Evolutionary conservation across 768 basidiomycete species (phyloP).

Genomic region (Xerocomellus chrysenteron): DNA sequence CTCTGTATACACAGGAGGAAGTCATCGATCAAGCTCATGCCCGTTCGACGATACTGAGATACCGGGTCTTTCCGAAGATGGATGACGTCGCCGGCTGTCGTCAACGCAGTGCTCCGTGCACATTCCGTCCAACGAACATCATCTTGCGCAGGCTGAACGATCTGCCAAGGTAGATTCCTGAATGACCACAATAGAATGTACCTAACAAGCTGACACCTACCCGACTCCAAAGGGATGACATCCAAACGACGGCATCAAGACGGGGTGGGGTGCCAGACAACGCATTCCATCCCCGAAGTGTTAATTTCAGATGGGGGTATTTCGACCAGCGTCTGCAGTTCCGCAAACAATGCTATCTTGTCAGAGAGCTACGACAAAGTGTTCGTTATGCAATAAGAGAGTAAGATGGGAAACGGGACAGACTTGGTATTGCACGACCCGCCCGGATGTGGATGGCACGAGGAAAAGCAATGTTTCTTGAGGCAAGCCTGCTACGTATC

Average conservation of each 20-base stretch:
- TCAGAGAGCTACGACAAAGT: slow-evolving; percentile 37
- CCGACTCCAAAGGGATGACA: not conserved
- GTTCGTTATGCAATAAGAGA: not conserved
- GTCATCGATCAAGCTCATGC: too few species aligned
- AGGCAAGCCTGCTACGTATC: not conserved
- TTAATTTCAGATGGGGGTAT: slow-evolving; percentile 14
- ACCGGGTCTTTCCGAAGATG: too few species aligned
- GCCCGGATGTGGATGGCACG: slow-evolving; percentile 73
- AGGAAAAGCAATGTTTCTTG: slow-evolving; percentile 72
- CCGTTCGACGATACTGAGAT: too few species aligned
- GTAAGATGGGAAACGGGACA: slow-evolving; percentile 12
- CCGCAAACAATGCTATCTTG: slow-evolving; percentile 43
- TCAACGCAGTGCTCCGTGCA: not conserved
- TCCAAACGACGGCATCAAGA: not conserved
- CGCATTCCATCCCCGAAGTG: slow-evolving; percentile 7
- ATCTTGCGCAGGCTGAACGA: not conserved
- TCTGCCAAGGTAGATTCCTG: not conserved
- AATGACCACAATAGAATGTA: not conserved
- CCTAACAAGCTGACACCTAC: not conserved
- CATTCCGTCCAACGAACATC: not conserved
- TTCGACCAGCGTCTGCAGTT: slow-evolving; percentile 32
- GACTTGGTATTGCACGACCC: slow-evolving; percentile 72
- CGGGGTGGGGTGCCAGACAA: not conserved
- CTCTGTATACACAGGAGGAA: too few species aligned
- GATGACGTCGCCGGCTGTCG: too few species aligned